Evolutionary conservation across 2,329 filamentous ascomycete species (phyloP).

Genomic region (Verticillium tricorpus): DNA sequence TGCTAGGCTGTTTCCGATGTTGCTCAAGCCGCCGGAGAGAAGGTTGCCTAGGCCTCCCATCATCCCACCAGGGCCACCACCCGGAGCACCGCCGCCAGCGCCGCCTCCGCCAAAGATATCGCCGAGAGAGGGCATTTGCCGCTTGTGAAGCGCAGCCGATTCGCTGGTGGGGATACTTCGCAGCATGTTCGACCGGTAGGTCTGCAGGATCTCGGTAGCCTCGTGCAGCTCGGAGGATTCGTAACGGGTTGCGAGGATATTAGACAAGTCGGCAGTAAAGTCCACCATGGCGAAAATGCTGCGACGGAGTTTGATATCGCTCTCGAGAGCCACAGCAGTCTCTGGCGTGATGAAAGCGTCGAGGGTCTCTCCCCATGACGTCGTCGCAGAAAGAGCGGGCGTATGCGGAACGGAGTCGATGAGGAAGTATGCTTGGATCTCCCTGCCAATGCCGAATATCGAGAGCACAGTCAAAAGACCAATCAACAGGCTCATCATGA

Average conservation of each 20-base stretch:
- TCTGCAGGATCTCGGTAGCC: slow-evolving; percentile 7
- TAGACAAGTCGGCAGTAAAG: slow-evolving; percentile 9
- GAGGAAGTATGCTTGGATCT: slow-evolving; percentile 1
- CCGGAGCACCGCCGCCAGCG: neutral
- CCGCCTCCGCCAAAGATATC: slow-evolving; percentile 1
- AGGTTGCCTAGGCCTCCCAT: slow-evolving; percentile 7
- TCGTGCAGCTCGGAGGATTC: slow-evolving; percentile 7
- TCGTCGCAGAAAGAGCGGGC: neutral
- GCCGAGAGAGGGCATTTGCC: slow-evolving; percentile 4
- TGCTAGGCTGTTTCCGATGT: slow-evolving; percentile 8
- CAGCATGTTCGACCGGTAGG: slow-evolving; percentile 4
- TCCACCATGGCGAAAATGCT: slow-evolving; percentile 12
- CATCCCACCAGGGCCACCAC: neutral
- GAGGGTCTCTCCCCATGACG: slow-evolving; percentile 11
- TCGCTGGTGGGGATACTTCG: neutral
- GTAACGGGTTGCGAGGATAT: slow-evolving; percentile 4
- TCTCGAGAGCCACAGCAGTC: slow-evolving; percentile 8
- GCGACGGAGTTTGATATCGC: slow-evolving; percentile 7
- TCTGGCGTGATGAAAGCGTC: slow-evolving; percentile 9
- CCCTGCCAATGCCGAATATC: slow-evolving; percentile 8
- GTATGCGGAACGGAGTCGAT: neutral
- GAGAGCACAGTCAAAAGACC: slow-evolving; percentile 9
- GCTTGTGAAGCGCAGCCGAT: neutral
- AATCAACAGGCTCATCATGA: neutral
- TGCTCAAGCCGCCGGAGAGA: slow-evolving; percentile 8